These are phyloP conservation scores for Lactarius akahatsu DNA, from an alignment of 768 basidiomycete genomes.

Conservation along the genomic window DNA sequence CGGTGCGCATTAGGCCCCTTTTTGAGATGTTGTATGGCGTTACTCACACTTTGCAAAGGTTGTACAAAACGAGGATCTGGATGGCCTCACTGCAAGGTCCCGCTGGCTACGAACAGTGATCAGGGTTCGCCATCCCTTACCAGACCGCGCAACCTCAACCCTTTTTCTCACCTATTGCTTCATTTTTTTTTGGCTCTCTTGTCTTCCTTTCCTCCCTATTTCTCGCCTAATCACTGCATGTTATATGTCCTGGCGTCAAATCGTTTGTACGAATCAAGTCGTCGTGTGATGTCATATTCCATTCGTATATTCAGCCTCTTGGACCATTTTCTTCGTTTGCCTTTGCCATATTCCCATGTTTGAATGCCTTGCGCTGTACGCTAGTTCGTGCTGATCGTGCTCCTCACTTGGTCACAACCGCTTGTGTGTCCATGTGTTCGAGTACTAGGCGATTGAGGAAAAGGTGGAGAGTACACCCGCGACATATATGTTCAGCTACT, in stretches of 20 bases:
- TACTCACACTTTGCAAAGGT: constrained; percentile 39
- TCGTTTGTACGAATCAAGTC: constrained; percentile 16
- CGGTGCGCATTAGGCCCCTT: constrained; percentile 47
- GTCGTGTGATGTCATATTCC: constrained; percentile 11
- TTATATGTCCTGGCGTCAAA: constrained; percentile 9
- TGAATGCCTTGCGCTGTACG: constrained; percentile 23
- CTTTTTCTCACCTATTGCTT: constrained; percentile 6
- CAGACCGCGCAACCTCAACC: neutral
- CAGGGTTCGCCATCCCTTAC: neutral
- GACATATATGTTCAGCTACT: constrained; percentile 21
- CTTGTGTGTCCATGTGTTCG: constrained; percentile 1
- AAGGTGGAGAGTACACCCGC: neutral
- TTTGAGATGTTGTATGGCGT: constrained; percentile 1
- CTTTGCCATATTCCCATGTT: constrained; percentile 17
- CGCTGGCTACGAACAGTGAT: constrained; percentile 45
- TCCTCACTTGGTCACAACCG: neutral
- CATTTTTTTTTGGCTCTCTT: neutral
- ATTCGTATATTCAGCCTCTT: constrained; percentile 4
- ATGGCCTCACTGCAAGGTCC: constrained; percentile 77
- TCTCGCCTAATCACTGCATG: constrained; percentile 21
- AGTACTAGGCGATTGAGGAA: constrained; percentile 10
- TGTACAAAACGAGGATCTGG: constrained; percentile 96
- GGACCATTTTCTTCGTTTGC: constrained; percentile 10
- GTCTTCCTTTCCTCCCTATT: constrained; percentile 1
- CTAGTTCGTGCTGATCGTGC: constrained; percentile 1